A percentile compares a stretch with the other conserved stretches of the same genome.
These are phyloP conservation scores for Saposhnikovia divaricata DNA, from an alignment of 129 eudicot species.

Conservation along the genomic window DNA sequence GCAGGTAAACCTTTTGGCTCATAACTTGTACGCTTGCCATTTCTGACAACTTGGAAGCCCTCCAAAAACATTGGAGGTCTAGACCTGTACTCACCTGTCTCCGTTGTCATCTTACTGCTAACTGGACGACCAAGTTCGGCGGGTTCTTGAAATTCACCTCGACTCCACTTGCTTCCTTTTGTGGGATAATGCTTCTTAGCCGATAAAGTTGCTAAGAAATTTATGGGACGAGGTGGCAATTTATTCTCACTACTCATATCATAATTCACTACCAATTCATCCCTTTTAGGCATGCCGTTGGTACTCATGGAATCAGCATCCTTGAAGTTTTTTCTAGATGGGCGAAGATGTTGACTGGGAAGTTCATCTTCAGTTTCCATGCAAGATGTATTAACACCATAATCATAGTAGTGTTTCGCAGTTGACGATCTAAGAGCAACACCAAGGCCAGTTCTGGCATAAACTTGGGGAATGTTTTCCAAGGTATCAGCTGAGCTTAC, in stretches of 20 bases:
- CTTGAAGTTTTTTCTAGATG: conserved; percentile 21
- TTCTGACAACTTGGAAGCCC: conserved; percentile 17
- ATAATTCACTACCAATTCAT: conserved; percentile 14
- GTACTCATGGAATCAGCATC: conserved; percentile 6
- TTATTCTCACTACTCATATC: conserved; percentile 10
- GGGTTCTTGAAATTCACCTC: conserved; percentile 15
- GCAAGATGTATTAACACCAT: conserved; percentile 63
- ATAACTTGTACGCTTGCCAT: conserved; percentile 18
- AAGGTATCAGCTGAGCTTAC: conserved; percentile 31
- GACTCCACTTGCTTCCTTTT: conserved; percentile 21
- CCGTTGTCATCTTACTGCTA: conserved; percentile 17
- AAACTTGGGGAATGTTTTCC: conserved; percentile 12
- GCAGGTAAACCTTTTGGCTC: conserved; percentile 22
- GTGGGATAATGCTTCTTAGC: conserved; percentile 19
- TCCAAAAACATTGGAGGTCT: conserved; percentile 12
- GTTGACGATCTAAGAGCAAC: conserved; percentile 23
- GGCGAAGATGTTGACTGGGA: conserved; percentile 10
- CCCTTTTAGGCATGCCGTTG: conserved; percentile 17
- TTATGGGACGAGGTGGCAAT: conserved; percentile 8
- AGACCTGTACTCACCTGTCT: conserved; percentile 15
- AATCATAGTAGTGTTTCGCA: conserved; percentile 30
- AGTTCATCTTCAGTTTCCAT: conserved; percentile 52
- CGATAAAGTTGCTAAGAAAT: conserved; percentile 7
- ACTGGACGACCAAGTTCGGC: conserved; percentile 2
- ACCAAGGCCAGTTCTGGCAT: conserved; percentile 17